Conservation (phyloP, 805 yeast genomes). For the Lipomyces lipofer region DNA sequence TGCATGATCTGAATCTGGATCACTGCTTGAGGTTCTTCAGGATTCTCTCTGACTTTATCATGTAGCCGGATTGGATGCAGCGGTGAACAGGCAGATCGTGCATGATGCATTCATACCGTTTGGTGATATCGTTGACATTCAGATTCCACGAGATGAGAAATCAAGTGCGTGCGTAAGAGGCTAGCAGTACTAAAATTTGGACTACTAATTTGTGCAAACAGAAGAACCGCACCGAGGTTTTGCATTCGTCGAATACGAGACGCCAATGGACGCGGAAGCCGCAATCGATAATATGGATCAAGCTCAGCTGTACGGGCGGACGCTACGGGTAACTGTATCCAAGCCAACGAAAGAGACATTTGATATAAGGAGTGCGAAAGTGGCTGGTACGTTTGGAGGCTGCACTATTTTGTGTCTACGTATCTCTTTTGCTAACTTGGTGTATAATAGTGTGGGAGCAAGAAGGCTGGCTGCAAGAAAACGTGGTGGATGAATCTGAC, state of each 20-base stretch:
- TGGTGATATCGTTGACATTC: conserved; percentile 38
- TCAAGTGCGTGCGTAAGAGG: conserved; percentile 24
- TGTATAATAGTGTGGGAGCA: conserved; percentile 27
- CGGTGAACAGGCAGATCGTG: conserved; percentile 32
- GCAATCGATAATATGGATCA: conserved; percentile 41
- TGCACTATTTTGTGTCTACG: background rate
- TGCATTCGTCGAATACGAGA: conserved; percentile 37
- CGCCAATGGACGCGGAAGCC: conserved; percentile 38
- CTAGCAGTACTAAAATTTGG: too few species aligned
- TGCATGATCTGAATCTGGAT: too few species aligned
- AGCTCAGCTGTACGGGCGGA: conserved; percentile 34
- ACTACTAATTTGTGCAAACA: too few species aligned
- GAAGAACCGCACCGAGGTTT: conserved; percentile 31
- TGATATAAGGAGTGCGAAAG: conserved; percentile 19
- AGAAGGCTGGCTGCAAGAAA: conserved; percentile 25
- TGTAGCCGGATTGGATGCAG: conserved; percentile 24
- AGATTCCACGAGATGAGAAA: conserved; percentile 22
- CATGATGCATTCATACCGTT: conserved; percentile 36
- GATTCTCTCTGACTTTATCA: too few species aligned
- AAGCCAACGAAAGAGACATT: conserved; percentile 25
- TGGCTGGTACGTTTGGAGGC: conserved; percentile 25
- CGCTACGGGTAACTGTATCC: conserved; percentile 33
- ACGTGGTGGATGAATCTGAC: conserved; percentile 23
- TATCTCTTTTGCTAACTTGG: background rate
- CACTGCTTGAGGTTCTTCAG: too few species aligned